Evolutionary conservation across 108 stramenopile genomes (phyloP), one percentile per base, ranked within the genome.

Genomic region (Epithemia pelagica): DNA sequence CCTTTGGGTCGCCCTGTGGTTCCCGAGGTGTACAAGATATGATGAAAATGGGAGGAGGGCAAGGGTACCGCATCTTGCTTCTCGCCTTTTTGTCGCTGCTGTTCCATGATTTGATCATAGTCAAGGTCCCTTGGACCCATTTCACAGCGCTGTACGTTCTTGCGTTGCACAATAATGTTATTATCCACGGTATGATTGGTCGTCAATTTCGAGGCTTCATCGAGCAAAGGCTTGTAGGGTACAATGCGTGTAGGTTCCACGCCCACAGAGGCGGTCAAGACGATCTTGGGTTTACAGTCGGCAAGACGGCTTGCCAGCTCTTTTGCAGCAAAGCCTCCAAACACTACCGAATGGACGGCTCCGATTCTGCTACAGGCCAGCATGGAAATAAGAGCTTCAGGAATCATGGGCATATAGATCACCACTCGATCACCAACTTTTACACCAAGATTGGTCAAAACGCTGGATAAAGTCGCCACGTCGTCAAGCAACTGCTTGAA

Each of bases 391-490:
- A 75, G 58, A 28, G 85, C 74, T 63, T 94, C 80, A 0, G 93
- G 93, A 21, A 94, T 83, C 78, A 86, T 86, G 2, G 93, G 90
- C 86, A 90, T 84, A 77, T 94, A 94, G 59, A 91, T 80, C 26
- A 91, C 67, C n/a, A 94, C 88, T 1, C 80, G 68, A 81, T 90
- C 88, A 15, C 91, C 91, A 25, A 55, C 62, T 30, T 72, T 59
- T 24, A 93, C 87, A 10, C 84, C 87, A n/a, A 84, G 52, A 21
- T 61, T 53, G 53, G 67, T 62, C 33, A 93, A 62, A 0, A 63
- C 84, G n/a, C 70, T 74, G 21, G 88, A 79, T 54, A 88, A 76
- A 15, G 37, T 52, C 5, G 67, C 30, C 21, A 88, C 88, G 54
- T 87, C 32, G 52, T 79, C 75, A 31, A 86, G 61, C 0, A 93